These are phyloP conservation scores for Xylaria curta DNA, from an alignment of 495 filamentous ascomycete genomes.

Conservation along the genomic window DNA sequence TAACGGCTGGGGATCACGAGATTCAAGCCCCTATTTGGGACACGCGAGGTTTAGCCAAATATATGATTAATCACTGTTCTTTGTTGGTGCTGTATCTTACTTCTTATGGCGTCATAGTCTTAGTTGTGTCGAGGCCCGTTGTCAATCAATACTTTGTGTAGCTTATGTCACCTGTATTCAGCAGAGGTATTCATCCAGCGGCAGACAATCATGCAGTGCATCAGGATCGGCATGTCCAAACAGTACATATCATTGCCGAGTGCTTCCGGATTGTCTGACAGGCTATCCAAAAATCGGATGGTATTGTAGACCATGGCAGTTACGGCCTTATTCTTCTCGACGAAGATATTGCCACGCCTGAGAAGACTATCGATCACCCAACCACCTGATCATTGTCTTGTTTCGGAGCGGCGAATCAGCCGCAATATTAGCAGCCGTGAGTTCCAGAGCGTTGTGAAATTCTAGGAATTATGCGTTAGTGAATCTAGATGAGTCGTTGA, in stretches of 20 bases:
- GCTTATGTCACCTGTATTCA: slow-evolving; percentile 50
- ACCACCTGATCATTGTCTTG: slow-evolving; percentile 53
- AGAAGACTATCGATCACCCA: slow-evolving; percentile 44
- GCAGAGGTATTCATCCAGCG: slow-evolving; percentile 59
- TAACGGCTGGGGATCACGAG: neutral
- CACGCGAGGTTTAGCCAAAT: neutral
- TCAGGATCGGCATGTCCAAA: slow-evolving; percentile 54
- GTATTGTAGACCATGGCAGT: slow-evolving; percentile 56
- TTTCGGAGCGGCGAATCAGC: slow-evolving; percentile 46
- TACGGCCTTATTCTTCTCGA: slow-evolving; percentile 32
- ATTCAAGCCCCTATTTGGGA: neutral
- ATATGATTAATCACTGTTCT: neutral
- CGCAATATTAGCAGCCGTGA: slow-evolving; percentile 48
- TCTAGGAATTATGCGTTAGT: slow-evolving; percentile 47
- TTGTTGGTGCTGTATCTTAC: neutral
- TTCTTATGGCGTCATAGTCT: slow-evolving; percentile 2
- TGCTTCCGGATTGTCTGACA: slow-evolving; percentile 50
- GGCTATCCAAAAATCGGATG: slow-evolving; percentile 47
- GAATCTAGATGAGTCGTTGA: slow-evolving; percentile 43
- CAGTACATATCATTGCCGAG: slow-evolving; percentile 60
- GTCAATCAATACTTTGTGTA: neutral
- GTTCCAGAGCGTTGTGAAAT: slow-evolving; percentile 54
- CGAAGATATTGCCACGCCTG: slow-evolving; percentile 32
- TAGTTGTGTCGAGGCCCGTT: slow-evolving; percentile 1
- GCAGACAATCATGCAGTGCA: slow-evolving; percentile 57